Evolutionary conservation across 805 yeast species (phyloP), one percentile per base, ranked within the genome.

Genomic region (Danielia oregonensis): DNA sequence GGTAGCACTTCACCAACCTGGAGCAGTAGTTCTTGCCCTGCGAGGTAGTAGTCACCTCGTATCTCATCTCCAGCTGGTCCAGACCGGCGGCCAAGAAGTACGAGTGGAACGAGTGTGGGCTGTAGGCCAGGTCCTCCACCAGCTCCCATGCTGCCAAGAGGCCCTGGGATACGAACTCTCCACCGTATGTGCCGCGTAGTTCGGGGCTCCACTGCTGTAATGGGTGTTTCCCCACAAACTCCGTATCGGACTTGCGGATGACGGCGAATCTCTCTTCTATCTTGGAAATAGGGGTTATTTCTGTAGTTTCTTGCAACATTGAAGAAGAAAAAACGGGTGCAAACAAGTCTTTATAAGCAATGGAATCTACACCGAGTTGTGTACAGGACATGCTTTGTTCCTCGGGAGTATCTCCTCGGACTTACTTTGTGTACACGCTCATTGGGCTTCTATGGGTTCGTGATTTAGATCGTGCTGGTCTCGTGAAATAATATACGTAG

Each of bases 101-200:
- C 15, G 48, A 38, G 35, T 57, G 63, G 24, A 57, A 41, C n/a
- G 55, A 50, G 32, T 57, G 54, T 14, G 59, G 52, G 26, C 49
- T 42, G 28, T 52, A 44, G 6, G 44, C 54, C n/a, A 39, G 30
- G 25, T 45, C 58, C 3, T 33, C 33, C 4, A 57, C 46, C 17
- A 57, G 47, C 21, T 42, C 55, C 59, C 59, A 55, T 3, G 59
- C 59, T 0, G 60, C 63, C 17, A 47, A 28, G 14, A 57, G 30
- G n/a, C 46, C 46, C 36, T 56, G 61, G 13, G 47, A 39, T 9
- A 54, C 46, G 24, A 54, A 43, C 36, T 57, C 63, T 3, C 61
- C 63, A 4, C 63, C 63, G 27, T 52, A 57, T 1, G 52, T 48
- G 2, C 63, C 63, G 16, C 63, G 36, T 12, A 46, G 46, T 4